These are phyloP conservation scores for Epichloe typhina DNA, from an alignment of 2,329 filamentous ascomycete species.

Conservation along the genomic window DNA sequence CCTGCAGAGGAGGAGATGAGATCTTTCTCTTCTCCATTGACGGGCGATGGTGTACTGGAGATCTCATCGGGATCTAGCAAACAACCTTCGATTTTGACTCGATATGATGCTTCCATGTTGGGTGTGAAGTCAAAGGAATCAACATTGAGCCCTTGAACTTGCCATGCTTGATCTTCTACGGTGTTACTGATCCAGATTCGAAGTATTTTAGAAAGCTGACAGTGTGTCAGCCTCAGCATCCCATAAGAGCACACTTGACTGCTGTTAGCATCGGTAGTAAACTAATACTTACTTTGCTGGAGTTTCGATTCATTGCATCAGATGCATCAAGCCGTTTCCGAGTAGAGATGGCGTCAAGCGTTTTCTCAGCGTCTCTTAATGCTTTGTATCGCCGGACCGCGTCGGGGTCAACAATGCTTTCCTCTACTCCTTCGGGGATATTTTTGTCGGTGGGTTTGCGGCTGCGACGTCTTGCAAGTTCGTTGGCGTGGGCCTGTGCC, in stretches of 20 bases:
- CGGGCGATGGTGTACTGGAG: neutral
- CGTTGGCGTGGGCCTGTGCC: slow-evolving; percentile 39
- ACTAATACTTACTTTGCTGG: slow-evolving; percentile 43
- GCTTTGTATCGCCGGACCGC: slow-evolving; percentile 71
- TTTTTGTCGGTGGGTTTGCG: slow-evolving; percentile 91
- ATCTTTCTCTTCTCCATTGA: neutral
- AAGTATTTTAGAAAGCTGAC: slow-evolving; percentile 64
- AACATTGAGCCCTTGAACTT: slow-evolving; percentile 52
- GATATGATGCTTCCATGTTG: slow-evolving; percentile 66
- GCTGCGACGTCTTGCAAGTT: slow-evolving; percentile 65
- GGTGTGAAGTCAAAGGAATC: slow-evolving; percentile 74
- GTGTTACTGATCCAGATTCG: slow-evolving; percentile 94
- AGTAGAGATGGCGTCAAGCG: slow-evolving; percentile 84
- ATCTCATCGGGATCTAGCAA: slow-evolving; percentile 56
- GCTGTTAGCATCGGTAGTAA: neutral
- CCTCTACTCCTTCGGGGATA: slow-evolving; percentile 79
- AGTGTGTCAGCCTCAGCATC: slow-evolving; percentile 7
- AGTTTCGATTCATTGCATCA: slow-evolving; percentile 31
- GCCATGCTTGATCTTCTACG: slow-evolving; percentile 89
- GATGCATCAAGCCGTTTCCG: slow-evolving; percentile 78
- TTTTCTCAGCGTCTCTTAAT: slow-evolving; percentile 74
- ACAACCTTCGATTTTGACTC: slow-evolving; percentile 82
- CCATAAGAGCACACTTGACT: neutral
- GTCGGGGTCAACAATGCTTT: slow-evolving; percentile 62
- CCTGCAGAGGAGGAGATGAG: too few species aligned